Evolutionary conservation across 73 alveolate genomes (phyloP), one percentile per base, ranked within the genome.

Genomic region (Paraurostyla sp.): DNA sequence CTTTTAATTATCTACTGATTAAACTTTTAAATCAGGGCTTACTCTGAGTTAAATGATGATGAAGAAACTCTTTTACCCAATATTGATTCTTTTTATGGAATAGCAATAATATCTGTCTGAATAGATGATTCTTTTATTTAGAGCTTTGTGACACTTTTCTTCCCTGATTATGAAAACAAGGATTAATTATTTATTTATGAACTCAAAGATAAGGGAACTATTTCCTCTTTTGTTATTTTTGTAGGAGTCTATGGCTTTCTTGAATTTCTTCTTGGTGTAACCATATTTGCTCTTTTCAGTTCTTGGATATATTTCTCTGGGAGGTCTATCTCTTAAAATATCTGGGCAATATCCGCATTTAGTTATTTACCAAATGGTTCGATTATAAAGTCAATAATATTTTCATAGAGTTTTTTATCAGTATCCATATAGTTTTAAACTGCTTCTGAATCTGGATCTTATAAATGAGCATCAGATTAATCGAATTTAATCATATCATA

Each of bases 161-260:
- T 65, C 3, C 58, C 82, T 65, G 82, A 65, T 15, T 32, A 7
- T 4, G 9, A 65, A 38, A 0, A 1, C 3, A 15, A 2, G 35
- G 6, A 6, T 35, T 32, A 65, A 16, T 56, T 38, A 4, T 38
- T 30, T 6, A 65, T 38, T 65, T 32, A 65, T 18, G 82, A 65
- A 40, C 25, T 65, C 9, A 65, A 38, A 65, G 23, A 18, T 40
- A 65, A 35, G 23, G 82, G 82, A 6, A 65, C 58, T 22, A 65
- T 40, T 38, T 38, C 82, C 36, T 65, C 82, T 65, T 65, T 65
- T 36, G 58, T 65, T 22, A 65, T 65, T 38, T 65, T 65, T 1
- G 41, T 22, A 7, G 82, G 82, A 32, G 82, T 65, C 25, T 65
- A 65, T 15, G 82, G 82, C 42, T 65, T 65, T 38, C 82, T 65